A percentile compares a stretch with the other conserved stretches of the same genome.
Conservation (phyloP, 495 filamentous ascomycete species). For the Hypoxylon cercidicola region DNA sequence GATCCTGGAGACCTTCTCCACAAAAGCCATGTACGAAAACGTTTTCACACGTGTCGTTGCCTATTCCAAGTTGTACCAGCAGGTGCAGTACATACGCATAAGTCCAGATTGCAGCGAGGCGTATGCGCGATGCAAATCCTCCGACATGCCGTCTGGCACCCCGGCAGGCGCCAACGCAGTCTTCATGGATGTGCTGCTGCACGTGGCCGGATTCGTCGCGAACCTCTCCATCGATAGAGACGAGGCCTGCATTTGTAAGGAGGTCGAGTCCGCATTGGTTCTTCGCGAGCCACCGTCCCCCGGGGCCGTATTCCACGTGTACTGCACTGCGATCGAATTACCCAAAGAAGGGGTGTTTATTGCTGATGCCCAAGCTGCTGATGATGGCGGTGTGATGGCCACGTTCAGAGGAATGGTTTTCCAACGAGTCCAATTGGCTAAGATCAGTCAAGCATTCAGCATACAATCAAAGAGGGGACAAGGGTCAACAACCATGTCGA, state of each 20-base stretch:
- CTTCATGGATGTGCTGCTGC: slow-evolving; percentile 17
- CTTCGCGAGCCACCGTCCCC: slow-evolving; percentile 1
- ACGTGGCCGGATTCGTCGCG: slow-evolving; percentile 19
- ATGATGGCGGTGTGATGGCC: slow-evolving; percentile 2
- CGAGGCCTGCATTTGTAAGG: slow-evolving; percentile 21
- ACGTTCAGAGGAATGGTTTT: slow-evolving; percentile 1
- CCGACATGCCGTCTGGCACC: not conserved
- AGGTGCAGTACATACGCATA: slow-evolving; percentile 17
- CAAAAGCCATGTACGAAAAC: slow-evolving; percentile 15
- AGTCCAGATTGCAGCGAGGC: slow-evolving; percentile 18
- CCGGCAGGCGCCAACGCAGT: slow-evolving; percentile 3
- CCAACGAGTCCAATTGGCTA: slow-evolving; percentile 7
- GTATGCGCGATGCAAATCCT: slow-evolving; percentile 18
- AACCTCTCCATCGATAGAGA: slow-evolving; percentile 8
- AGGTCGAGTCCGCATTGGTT: slow-evolving; percentile 12
- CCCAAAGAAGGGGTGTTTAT: slow-evolving; percentile 3
- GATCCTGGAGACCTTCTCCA: slow-evolving; percentile 14
- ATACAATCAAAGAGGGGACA: slow-evolving; percentile 7
- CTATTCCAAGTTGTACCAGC: slow-evolving; percentile 16
- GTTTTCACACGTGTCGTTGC: slow-evolving; percentile 17
- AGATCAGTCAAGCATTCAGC: slow-evolving; percentile 2
- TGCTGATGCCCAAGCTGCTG: slow-evolving; percentile 1
- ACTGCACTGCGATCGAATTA: slow-evolving; percentile 1
- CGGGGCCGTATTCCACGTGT: not conserved
- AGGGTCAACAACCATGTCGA: not conserved